Base-by-base conservation (phyloP, 768 basidiomycete species). In the Tricholoma furcatifolium region DNA sequence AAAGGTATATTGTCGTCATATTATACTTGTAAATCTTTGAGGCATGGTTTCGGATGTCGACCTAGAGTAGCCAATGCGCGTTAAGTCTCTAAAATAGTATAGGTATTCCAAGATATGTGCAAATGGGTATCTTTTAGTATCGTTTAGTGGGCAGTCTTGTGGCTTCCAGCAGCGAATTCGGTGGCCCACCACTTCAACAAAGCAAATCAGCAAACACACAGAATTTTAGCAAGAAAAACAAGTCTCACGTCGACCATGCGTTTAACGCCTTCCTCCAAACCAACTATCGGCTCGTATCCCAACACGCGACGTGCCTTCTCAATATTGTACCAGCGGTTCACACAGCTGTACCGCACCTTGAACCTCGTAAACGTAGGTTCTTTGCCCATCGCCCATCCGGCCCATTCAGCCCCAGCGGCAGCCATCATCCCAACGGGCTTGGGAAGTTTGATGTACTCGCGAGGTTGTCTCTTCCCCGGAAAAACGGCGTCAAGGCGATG, bases 251-350 rank as follows among this genome's bases (percentile, higher is more conserved):
- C 85, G 3, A 93, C 80, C 68, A 85, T 89, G 57, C 76, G 77
- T 70, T 81, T 79, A 45, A 97, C 78, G 23, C 94, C 97, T 57
- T 98, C 95, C 60, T 92, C 85, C 11, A 98, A 60, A 2, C 93
- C 88, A 6, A 95, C 84, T 52, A 90, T 72, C 0, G 96, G 96
- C 67, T 93, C 93, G 69, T 99, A 99, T 1, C 93, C 95, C 36
- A 99, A 74, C 55, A 98, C 80, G 53, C 93, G 74, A 60, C 94
- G 76, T 7, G 96, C 89, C 73, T 89, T 93, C 72, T 98, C 96
- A 42, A 95, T 92, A 64, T 96, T 96, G 70, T 94, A 89, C 76
- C 86, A 98, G 57, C 94, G 78, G 50, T 79, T 79, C 41, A 84
- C 85, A 65, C 87, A 91, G 47, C 82, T 85, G 65, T 84, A 93